Evolutionary conservation across 108 stramenopile species (phyloP).

Genomic region (Schizochytrium sp.): DNA sequence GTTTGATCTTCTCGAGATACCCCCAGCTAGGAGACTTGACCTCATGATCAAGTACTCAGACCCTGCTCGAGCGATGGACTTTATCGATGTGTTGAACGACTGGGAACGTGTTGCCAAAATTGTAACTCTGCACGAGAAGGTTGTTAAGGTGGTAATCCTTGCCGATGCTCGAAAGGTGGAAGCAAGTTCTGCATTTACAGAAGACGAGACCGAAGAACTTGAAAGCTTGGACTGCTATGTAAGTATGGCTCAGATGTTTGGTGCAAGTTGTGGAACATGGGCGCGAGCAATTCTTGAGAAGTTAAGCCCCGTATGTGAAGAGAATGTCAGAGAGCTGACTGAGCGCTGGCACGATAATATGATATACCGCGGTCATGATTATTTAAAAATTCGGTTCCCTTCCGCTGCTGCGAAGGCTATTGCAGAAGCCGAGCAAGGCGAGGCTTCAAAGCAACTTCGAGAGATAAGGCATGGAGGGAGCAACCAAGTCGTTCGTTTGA

Average conservation of each 20-base stretch:
- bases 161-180: conserved; percentile 16
- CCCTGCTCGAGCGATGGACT: not conserved
- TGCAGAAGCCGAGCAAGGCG: too few relatives aligned
- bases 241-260: conserved; percentile 54
- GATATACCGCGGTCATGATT: conserved; percentile 29
- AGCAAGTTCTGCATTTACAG: conserved; percentile 7
- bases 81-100: conserved; percentile 24
- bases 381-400: conserved; percentile 42
- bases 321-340: not conserved
- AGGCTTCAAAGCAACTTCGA: too few relatives aligned
- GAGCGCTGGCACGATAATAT: not conserved
- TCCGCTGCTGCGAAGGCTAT: not conserved
- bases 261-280: conserved; percentile 29
- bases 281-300: conserved; percentile 42
- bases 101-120: conserved; percentile 26
- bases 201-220: conserved; percentile 28
- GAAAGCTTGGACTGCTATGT: not conserved
- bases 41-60: conserved; percentile 57
- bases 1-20: conserved; percentile 10
- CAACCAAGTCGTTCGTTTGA: too few relatives aligned
- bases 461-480: too few relatives aligned
- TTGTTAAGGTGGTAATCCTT: not conserved
- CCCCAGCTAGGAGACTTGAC: not conserved
- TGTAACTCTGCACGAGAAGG: conserved; percentile 18
- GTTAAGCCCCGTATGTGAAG: not conserved